Conservation (phyloP, 2,329 filamentous ascomycete genomes). For the Hysterium pulicare region DNA sequence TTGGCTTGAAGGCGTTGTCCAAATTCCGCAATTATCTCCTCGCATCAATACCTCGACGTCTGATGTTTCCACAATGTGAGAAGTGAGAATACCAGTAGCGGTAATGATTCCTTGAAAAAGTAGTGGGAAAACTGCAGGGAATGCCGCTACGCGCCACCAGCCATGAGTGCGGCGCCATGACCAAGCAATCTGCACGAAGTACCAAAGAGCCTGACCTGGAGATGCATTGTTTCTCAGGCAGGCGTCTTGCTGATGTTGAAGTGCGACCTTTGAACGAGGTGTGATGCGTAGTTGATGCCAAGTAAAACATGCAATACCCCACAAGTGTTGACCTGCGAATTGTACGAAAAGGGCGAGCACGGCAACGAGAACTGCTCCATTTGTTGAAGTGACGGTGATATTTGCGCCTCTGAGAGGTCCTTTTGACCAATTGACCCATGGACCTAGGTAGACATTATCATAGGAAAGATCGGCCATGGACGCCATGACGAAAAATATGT, state of each 20-base stretch:
- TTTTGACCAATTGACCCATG: slow-evolving; percentile 24
- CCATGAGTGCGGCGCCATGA: slow-evolving; percentile 6
- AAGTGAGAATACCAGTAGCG: slow-evolving; percentile 9
- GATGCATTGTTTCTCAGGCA: slow-evolving; percentile 8
- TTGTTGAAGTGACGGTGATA: slow-evolving; percentile 19
- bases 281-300: slow-evolving; percentile 8
- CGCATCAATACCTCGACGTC: slow-evolving; percentile 6
- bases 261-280: neutral
- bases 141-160: slow-evolving; percentile 3
- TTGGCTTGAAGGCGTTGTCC: slow-evolving; percentile 3
- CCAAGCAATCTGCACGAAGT: slow-evolving; percentile 8
- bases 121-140: slow-evolving; percentile 5
- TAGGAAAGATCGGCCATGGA: slow-evolving; percentile 7
- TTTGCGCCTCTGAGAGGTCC: slow-evolving; percentile 20
- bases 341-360: slow-evolving; percentile 26
- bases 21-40: slow-evolving; percentile 9
- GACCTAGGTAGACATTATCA: slow-evolving; percentile 16
- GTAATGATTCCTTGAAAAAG: slow-evolving; percentile 4
- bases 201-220: slow-evolving; percentile 5
- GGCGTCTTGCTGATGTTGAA: slow-evolving; percentile 9
- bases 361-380: slow-evolving; percentile 20
- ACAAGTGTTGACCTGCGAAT: slow-evolving; percentile 10
- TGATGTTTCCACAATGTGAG: slow-evolving; percentile 6
- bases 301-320: slow-evolving; percentile 9
- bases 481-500: too few relatives aligned